phyloP scores from a whole-genome alignment of 2,329 filamentous ascomycete species.

The Epichloe sylvatica region DNA sequence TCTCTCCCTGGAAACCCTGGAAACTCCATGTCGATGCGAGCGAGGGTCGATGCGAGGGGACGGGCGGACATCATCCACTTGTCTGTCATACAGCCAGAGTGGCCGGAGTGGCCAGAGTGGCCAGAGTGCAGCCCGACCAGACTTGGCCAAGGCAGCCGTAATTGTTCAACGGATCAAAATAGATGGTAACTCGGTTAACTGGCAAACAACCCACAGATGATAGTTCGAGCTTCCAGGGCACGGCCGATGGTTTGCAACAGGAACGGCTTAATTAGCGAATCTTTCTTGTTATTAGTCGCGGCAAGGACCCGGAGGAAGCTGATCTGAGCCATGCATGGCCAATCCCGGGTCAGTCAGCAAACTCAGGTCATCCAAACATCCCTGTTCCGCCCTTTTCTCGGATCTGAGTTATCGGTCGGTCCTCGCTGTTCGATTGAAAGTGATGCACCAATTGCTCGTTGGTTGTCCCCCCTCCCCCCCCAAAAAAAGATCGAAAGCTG shows the following conservation, averaged over 20 bases:
- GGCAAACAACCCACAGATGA: too few relatives aligned
- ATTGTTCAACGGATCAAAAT: too few relatives aligned
- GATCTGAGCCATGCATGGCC: neutral
- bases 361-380: neutral
- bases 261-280: neutral
- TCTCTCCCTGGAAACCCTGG: neutral
- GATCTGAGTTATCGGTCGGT: neutral
- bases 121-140: too few relatives aligned
- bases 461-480: neutral
- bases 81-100: neutral
- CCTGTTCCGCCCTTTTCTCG: slow-evolving; percentile 5
- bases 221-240: neutral
- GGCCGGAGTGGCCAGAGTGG: neutral
- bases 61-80: too few relatives aligned
- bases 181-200: too few relatives aligned
- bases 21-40: neutral
- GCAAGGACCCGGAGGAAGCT: neutral
- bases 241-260: neutral
- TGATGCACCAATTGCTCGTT: slow-evolving; percentile 3
- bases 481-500: neutral
- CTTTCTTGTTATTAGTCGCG: neutral
- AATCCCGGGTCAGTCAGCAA: neutral
- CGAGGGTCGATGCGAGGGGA: neutral
- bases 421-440: neutral
- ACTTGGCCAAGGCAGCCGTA: too few relatives aligned